Conservation (phyloP, 192 early-diverging fungal species). For the Coemansia sp. region DNA sequence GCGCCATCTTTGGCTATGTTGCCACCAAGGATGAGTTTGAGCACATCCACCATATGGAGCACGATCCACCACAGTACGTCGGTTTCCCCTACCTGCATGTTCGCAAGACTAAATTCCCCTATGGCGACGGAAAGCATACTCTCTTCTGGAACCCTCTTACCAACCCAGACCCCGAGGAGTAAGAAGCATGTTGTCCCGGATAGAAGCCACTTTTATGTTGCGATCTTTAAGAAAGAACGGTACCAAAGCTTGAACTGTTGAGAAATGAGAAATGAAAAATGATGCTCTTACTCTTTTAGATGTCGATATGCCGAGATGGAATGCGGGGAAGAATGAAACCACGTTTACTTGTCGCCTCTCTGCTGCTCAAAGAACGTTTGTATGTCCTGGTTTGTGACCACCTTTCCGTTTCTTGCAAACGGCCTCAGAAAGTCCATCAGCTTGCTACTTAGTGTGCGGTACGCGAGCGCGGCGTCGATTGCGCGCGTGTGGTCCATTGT, state of each 20-base stretch:
- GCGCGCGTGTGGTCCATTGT: constrained; percentile 73
- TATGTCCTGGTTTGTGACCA: constrained; percentile 75
- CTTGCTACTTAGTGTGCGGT: constrained; percentile 65
- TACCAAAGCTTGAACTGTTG: not conserved
- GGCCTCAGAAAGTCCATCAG: constrained; percentile 67
- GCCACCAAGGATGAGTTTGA: constrained; percentile 48
- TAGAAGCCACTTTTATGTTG: constrained; percentile 5
- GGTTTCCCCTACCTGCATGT: constrained; percentile 49
- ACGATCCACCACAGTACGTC: constrained; percentile 49
- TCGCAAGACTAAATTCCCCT: constrained; percentile 52
- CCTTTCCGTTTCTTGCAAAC: constrained; percentile 72
- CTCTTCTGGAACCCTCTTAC: constrained; percentile 51
- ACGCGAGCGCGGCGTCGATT: constrained; percentile 77
- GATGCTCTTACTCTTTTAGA: not conserved
- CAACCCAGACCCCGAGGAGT: constrained; percentile 53
- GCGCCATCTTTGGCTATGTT: constrained; percentile 36
- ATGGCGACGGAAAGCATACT: constrained; percentile 52
- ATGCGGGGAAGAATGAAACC: not conserved
- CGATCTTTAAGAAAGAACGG: not conserved
- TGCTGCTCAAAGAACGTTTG: constrained; percentile 67
- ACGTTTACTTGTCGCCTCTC: not conserved
- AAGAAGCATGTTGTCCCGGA: not conserved
- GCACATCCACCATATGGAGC: constrained; percentile 54
- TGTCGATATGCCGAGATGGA: not conserved
- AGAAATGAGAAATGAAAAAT: not conserved